Evolutionary conservation across 305 asterid species (phyloP).

Genomic region (Fraxinus xanthoxyloides): DNA sequence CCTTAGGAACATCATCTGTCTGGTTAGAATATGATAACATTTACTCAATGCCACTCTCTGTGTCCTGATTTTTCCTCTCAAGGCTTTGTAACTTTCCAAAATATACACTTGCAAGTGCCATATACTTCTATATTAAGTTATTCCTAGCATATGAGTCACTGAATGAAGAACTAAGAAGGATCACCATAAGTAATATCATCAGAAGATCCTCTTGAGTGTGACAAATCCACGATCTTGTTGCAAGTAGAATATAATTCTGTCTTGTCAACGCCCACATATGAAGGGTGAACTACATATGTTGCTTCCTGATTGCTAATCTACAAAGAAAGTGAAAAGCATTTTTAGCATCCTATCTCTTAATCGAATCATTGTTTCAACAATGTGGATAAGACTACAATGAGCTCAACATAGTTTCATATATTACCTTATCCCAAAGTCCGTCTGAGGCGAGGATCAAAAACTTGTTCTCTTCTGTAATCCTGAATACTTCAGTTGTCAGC

Average conservation of each 20-base stretch:
- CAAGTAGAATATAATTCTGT: conserved; percentile 50
- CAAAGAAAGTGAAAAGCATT: conserved; percentile 4
- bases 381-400: no score
- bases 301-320: conserved; percentile 86
- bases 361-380: background rate
- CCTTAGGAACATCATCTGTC: background rate
- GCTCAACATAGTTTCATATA: background rate
- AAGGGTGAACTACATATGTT: conserved; percentile 47
- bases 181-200: conserved; percentile 71
- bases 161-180: background rate
- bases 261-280: conserved; percentile 32
- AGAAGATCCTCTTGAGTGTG: conserved; percentile 62
- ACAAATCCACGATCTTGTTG: conserved; percentile 58
- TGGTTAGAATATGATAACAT: no score
- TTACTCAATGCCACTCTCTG: background rate
- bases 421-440: conserved; percentile 83
- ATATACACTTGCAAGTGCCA: background rate
- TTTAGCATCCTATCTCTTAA: conserved; percentile 1
- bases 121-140: background rate
- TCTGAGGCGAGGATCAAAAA: conserved; percentile 81
- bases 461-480: conserved; percentile 53
- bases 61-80: background rate
- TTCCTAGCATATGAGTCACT: background rate
- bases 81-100: background rate
- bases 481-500: conserved; percentile 57